Percentiles rank a stretch among this genome's conserved stretches.
These are phyloP conservation scores for Annulohypoxylon nitens DNA, from an alignment of 495 filamentous ascomycete genomes.

Conservation along the genomic window DNA sequence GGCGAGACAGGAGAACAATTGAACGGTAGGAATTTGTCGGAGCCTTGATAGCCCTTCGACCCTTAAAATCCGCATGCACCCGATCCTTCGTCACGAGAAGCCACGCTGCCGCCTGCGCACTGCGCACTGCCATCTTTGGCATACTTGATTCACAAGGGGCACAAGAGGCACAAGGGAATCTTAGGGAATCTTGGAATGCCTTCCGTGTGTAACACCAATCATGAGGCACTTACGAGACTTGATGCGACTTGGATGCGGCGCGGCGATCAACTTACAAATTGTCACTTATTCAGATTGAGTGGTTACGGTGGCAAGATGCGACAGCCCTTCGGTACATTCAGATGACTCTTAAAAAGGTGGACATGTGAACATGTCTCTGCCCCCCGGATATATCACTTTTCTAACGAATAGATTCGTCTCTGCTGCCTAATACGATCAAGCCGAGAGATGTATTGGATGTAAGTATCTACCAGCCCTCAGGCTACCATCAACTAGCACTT, in stretches of 20 bases:
- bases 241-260: conserved; percentile 31
- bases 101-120: conserved; percentile 21
- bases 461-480: neutral
- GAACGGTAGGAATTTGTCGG: conserved; percentile 32
- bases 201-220: conserved; percentile 41
- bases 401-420: conserved; percentile 12
- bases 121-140: conserved; percentile 30
- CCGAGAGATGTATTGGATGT: conserved; percentile 5
- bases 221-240: conserved; percentile 33
- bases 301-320: conserved; percentile 22
- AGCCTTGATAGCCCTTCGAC: conserved; percentile 19
- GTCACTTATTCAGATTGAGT: conserved; percentile 23
- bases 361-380: conserved; percentile 24
- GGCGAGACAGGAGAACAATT: conserved; percentile 23
- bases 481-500: conserved; percentile 14
- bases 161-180: conserved; percentile 30
- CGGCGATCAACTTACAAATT: conserved; percentile 31
- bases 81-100: conserved; percentile 38
- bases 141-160: too few species aligned
- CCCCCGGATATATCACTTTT: conserved; percentile 22
- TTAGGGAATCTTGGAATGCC: conserved; percentile 35
- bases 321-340: conserved; percentile 32
- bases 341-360: conserved; percentile 17
- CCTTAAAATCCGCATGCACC: conserved; percentile 32
- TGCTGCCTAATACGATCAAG: conserved; percentile 23